These are phyloP conservation scores for Ophiostoma ulmi DNA, from an alignment of 2,329 filamentous ascomycete genomes.

Conservation along the genomic window DNA sequence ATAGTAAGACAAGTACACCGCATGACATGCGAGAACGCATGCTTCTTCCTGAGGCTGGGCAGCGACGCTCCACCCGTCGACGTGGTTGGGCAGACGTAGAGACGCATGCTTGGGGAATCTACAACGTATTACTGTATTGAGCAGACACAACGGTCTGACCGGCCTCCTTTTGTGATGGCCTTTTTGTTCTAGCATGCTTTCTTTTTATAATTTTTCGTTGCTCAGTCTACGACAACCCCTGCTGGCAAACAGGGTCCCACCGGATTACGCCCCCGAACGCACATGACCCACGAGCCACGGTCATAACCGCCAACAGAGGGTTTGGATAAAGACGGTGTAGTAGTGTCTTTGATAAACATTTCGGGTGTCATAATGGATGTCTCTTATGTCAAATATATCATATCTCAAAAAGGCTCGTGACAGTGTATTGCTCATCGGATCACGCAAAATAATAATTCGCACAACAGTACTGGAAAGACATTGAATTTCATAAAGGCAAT, in stretches of 20 bases:
- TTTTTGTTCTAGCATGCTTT: neutral
- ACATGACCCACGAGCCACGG: neutral
- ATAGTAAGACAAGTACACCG: neutral
- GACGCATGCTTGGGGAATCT: too few species aligned
- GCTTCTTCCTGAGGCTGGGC: slow-evolving; percentile 3
- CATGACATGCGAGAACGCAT: neutral
- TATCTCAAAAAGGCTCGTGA: too few species aligned
- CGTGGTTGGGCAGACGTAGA: neutral
- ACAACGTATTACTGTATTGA: too few species aligned
- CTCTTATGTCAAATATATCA: too few species aligned
- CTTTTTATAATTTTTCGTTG: neutral
- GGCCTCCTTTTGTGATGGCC: neutral
- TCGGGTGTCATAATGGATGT: neutral
- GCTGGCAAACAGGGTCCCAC: neutral
- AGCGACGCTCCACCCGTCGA: slow-evolving; percentile 13
- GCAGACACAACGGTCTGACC: neutral
- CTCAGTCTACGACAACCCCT: neutral
- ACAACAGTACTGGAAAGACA: too few species aligned
- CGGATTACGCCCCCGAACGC: slow-evolving; percentile 2
- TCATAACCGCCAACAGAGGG: neutral
- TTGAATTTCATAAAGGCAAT: too few species aligned
- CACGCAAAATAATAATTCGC: too few species aligned
- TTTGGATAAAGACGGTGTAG: neutral
- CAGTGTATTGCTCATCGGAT: too few species aligned
- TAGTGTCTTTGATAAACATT: neutral